phyloP scores from a whole-genome alignment of 2,329 filamentous ascomycete genomes.

The Ophiostoma piceae region DNA sequence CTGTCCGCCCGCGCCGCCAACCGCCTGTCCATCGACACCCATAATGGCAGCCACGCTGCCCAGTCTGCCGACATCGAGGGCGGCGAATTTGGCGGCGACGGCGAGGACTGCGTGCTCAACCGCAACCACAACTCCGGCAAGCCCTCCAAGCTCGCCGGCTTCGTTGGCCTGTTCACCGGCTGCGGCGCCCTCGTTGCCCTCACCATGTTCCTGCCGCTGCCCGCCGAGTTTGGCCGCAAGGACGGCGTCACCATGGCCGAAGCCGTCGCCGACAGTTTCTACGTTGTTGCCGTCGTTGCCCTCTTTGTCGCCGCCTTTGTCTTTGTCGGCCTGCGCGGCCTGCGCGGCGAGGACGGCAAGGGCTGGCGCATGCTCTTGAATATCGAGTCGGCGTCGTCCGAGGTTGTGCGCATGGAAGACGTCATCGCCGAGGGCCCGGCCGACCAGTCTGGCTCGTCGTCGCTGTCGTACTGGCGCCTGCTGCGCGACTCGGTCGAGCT shows the following conservation, averaged over 20 bases:
- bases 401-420: constrained; percentile 21
- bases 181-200: constrained; percentile 85
- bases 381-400: constrained; percentile 21
- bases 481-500: constrained; percentile 60
- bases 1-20: constrained; percentile 16
- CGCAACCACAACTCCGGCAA: constrained; percentile 34
- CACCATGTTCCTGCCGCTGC: constrained; percentile 76
- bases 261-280: constrained; percentile 80
- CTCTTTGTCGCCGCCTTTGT: constrained; percentile 69
- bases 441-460: background rate
- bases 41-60: background rate
- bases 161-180: constrained; percentile 88
- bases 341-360: constrained; percentile 72
- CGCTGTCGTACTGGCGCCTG: constrained; percentile 54
- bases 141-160: constrained; percentile 66
- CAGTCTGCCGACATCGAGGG: background rate
- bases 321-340: constrained; percentile 65
- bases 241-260: constrained; percentile 66
- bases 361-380: constrained; percentile 58
- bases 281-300: constrained; percentile 71
- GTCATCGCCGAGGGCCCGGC: constrained; percentile 19
- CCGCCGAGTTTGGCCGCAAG: constrained; percentile 67
- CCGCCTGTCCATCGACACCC: constrained; percentile 21
- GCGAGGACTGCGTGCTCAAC: constrained; percentile 26
- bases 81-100: constrained; percentile 6